Conservation (phyloP, 768 basidiomycete genomes). For the Floccularia luteovirens region DNA sequence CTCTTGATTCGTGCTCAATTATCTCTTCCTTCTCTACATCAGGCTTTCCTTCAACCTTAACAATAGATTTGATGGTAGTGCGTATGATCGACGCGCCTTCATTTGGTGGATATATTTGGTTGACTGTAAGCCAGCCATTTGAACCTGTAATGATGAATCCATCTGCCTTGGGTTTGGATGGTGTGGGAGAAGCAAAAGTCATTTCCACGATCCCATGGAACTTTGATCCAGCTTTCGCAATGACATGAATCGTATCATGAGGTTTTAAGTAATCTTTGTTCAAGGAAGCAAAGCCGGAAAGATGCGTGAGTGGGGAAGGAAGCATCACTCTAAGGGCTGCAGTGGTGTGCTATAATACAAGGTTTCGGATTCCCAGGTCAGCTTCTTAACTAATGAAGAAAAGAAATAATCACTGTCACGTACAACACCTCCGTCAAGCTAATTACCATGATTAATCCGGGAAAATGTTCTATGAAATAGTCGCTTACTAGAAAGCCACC, state of each 20-base stretch:
- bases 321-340: constrained; percentile 59
- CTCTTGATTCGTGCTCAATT: constrained; percentile 38
- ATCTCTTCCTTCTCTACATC: constrained; percentile 41
- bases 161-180: constrained; percentile 26
- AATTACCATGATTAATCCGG: constrained; percentile 1
- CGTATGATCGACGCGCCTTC: constrained; percentile 18
- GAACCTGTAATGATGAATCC: constrained; percentile 52
- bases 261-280: constrained; percentile 69
- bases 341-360: constrained; percentile 45
- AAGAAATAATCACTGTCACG: constrained; percentile 15
- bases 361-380: constrained; percentile 5
- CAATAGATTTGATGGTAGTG: constrained; percentile 28
- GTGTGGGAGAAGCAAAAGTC: constrained; percentile 51
- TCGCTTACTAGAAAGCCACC: constrained; percentile 72
- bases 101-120: constrained; percentile 19
- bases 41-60: constrained; percentile 26
- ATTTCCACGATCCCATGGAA: constrained; percentile 56
- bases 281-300: constrained; percentile 62
- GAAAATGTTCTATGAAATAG: constrained; percentile 2
- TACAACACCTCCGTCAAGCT: constrained; percentile 79
- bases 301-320: constrained; percentile 38
- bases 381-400: neutral
- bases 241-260: constrained; percentile 68
- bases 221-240: constrained; percentile 40
- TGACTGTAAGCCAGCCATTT: constrained; percentile 50